These are phyloP conservation scores for Rhynchospora tenuis DNA, from an alignment of 176 grass and related monocot genomes.

Conservation along the genomic window DNA sequence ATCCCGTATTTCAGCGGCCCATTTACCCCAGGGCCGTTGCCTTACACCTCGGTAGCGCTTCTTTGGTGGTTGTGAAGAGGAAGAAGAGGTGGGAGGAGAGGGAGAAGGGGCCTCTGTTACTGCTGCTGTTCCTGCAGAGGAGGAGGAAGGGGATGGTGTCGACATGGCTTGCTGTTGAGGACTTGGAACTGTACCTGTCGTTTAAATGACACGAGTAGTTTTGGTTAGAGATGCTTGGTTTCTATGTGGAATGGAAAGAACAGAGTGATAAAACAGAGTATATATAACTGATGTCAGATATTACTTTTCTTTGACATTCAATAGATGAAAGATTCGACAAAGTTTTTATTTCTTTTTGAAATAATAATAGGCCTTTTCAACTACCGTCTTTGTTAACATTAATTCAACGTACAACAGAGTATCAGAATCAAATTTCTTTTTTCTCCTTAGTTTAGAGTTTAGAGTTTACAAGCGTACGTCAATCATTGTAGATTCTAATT, in stretches of 20 bases:
- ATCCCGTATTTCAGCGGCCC: slow-evolving; percentile 85
- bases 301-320: background rate
- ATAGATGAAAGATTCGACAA: background rate
- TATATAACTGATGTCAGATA: background rate
- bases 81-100: background rate
- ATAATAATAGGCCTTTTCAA: too few species aligned
- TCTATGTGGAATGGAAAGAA: background rate
- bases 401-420: too few species aligned
- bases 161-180: background rate
- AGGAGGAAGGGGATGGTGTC: slow-evolving; percentile 17
- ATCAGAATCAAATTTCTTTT: too few species aligned
- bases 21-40: slow-evolving; percentile 80
- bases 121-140: background rate
- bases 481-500: too few species aligned
- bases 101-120: slow-evolving; percentile 8
- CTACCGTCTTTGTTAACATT: too few species aligned
- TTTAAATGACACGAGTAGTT: background rate
- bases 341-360: background rate
- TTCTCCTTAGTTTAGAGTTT: too few species aligned
- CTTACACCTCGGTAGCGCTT: slow-evolving; percentile 57
- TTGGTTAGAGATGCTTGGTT: background rate
- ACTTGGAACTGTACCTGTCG: background rate
- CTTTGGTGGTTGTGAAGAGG: slow-evolving; percentile 18
- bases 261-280: background rate
- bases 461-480: too few species aligned